These are phyloP conservation scores for Lagerstroemia speciosa DNA, from an alignment of 345 rosid genomes.

Conservation along the genomic window DNA sequence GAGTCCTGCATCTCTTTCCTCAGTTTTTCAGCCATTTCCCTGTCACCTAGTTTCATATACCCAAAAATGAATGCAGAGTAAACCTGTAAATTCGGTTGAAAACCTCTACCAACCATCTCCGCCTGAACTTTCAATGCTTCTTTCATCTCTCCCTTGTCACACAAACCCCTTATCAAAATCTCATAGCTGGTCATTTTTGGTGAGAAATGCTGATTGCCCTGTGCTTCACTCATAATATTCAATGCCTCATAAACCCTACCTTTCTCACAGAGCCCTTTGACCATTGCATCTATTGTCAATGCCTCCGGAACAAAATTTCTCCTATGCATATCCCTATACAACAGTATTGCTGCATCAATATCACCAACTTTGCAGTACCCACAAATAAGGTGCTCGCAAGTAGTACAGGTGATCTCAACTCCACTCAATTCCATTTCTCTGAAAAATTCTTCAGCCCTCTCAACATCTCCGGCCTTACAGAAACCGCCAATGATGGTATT, in stretches of 20 bases:
- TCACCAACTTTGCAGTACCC: constrained; percentile 56
- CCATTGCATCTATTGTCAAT: constrained; percentile 38
- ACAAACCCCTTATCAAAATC: constrained; percentile 46
- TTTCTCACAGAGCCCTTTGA: constrained; percentile 34
- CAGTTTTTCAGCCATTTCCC: constrained; percentile 39
- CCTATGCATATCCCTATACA: constrained; percentile 53
- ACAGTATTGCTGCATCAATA: constrained; percentile 41
- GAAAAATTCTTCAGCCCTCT: constrained; percentile 46
- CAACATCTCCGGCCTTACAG: constrained; percentile 38
- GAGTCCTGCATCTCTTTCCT: constrained; percentile 49
- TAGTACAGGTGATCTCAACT: constrained; percentile 31
- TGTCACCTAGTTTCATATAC: constrained; percentile 41
- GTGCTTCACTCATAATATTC: constrained; percentile 32
- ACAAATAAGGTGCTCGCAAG: constrained; percentile 50
- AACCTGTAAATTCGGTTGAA: constrained; percentile 40
- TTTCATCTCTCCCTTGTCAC: constrained; percentile 51
- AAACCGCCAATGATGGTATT: constrained; percentile 65
- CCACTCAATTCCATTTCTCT: constrained; percentile 52
- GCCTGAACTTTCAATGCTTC: constrained; percentile 74
- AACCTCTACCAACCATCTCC: constrained; percentile 79
- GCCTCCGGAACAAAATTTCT: constrained; percentile 36
- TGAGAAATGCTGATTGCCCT: constrained; percentile 25
- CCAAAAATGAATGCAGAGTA: constrained; percentile 58
- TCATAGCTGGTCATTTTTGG: constrained; percentile 51
- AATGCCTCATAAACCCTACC: constrained; percentile 44